Evolutionary conservation across 1,284 basidiomycete species (phyloP).

Genomic region (Austroboletus niveus): DNA sequence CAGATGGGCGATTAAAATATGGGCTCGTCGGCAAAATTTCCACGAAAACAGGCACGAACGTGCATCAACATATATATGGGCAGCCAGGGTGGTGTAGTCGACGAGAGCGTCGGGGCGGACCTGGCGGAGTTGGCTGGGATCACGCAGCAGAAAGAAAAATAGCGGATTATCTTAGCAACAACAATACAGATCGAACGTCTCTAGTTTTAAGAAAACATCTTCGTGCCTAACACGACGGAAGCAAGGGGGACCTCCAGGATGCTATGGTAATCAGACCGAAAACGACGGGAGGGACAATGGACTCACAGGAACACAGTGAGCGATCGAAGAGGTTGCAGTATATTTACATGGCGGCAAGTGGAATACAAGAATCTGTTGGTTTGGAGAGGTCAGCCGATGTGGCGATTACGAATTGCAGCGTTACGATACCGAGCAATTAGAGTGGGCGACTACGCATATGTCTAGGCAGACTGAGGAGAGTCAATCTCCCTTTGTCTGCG

Average conservation of each 20-base stretch:
- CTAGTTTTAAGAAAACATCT: slow-evolving; percentile 1
- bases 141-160: too few species aligned
- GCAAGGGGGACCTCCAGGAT: background rate
- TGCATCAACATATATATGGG: slow-evolving; percentile 1
- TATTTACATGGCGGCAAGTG: background rate
- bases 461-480: background rate
- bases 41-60: slow-evolving; percentile 17
- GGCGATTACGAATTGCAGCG: slow-evolving; percentile 2
- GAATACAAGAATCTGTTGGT: slow-evolving; percentile 17
- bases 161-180: slow-evolving; percentile 7
- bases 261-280: slow-evolving; percentile 7
- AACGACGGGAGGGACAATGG: background rate
- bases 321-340: background rate
- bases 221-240: background rate
- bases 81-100: too few species aligned
- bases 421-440: slow-evolving; percentile 19
- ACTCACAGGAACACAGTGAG: slow-evolving; percentile 13
- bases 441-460: slow-evolving; percentile 6
- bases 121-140: too few species aligned
- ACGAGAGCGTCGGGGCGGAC: too few species aligned
- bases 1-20: background rate
- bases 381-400: slow-evolving; percentile 14
- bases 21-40: background rate
- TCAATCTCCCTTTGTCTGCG: slow-evolving; percentile 25
- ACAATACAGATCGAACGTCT: slow-evolving; percentile 16